Base-by-base conservation (phyloP, 257 asterid genomes). In the Henckelia pumila region DNA sequence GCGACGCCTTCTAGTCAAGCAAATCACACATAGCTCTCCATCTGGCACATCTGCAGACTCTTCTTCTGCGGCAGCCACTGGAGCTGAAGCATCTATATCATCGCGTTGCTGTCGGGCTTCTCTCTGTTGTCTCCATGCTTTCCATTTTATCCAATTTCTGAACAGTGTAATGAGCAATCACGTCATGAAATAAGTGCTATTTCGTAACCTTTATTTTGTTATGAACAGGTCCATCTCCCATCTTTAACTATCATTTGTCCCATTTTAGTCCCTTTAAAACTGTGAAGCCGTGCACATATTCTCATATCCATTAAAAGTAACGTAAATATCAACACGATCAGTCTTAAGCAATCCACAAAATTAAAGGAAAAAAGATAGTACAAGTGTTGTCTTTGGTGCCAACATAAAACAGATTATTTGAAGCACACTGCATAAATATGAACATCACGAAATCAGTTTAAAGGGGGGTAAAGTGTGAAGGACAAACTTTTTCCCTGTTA, bases 61-160 rank as follows among this genome's bases (percentile, higher is more conserved):
- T 40, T 89, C 98, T 26, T 85, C 98, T 13, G 71, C 69, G 44
- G 64, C 74, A 57, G 32, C 80, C 65, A 80, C 85, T 10, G 78
- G 44, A 21, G 55, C 16, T 47, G 67, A 47, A 47, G 68, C 25
- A 17, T 77, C 88, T 55, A 47, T 56, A 61, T 26, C 44, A 71
- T 70, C 23, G 67, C 70, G 77, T 67, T 71, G 92, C 72, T 69
- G 84, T 68, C 64, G 81, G 16, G 53, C 65, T 72, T 63, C 85
- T 64, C 78, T 84, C 62, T 58, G 86, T 44, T 55, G 80, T 68
- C 95, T 87, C 92, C 94, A 66, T 25, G 71, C 89, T 81, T 86
- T 88, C 97, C 91, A 94, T 77, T 76, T 86, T 28, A 58, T 81
- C 96, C 95, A 94, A 61, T 85, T 86, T 87, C 97, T 94, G 62